Conservation (phyloP, 2,329 filamentous ascomycete species). For the Chrysoporthe deuterocubensis region DNA sequence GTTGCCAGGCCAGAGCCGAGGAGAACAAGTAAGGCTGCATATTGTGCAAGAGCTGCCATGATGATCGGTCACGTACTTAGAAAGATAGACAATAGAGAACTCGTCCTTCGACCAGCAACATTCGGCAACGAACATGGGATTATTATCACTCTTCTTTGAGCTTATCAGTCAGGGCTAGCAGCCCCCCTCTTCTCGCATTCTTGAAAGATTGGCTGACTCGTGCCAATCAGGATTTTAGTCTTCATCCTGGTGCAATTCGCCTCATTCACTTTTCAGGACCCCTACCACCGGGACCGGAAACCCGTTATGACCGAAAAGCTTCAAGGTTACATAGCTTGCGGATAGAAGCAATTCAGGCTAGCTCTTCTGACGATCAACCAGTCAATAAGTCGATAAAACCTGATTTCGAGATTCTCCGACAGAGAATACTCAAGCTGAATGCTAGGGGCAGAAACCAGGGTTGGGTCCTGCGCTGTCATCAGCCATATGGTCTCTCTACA, state of each 20-base stretch:
- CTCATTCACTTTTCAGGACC: no score
- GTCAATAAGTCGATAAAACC: not conserved
- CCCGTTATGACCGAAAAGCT: not conserved
- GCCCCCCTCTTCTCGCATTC: not conserved
- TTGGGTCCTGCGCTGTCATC: no score
- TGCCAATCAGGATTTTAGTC: no score
- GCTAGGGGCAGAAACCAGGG: no score
- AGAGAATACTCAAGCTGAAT: no score
- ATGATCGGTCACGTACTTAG: not conserved
- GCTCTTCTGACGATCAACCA: not conserved
- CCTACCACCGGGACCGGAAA: no score
- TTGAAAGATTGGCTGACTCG: no score
- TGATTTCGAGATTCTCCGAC: not conserved
- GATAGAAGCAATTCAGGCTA: not conserved
- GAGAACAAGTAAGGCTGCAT: conserved; percentile 13
- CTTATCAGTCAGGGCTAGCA: not conserved
- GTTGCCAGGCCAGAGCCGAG: conserved; percentile 16
- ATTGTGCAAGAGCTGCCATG: not conserved
- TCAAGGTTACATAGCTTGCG: not conserved
- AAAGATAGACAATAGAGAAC: not conserved
- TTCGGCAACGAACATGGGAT: not conserved
- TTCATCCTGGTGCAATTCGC: no score
- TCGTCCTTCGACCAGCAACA: not conserved
- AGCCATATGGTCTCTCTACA: no score
- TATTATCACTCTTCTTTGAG: not conserved